These are phyloP conservation scores for Cetraspora pellucida DNA, from an alignment of 192 early-diverging fungal species.

Conservation along the genomic window DNA sequence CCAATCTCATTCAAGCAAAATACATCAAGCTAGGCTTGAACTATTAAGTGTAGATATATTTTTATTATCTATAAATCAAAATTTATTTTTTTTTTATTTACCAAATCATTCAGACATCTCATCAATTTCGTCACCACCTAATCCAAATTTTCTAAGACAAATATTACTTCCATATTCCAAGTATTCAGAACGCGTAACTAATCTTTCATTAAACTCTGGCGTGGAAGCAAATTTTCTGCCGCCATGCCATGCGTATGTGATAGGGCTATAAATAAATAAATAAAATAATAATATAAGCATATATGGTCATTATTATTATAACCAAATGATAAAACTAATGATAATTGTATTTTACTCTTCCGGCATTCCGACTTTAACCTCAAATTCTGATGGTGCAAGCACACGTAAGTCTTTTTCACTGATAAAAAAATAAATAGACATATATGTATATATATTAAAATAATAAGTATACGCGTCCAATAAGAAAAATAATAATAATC, in stretches of 20 bases:
- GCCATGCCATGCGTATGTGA: slow-evolving; percentile 62
- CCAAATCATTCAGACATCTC: neutral
- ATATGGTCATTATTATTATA: neutral
- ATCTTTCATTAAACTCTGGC: slow-evolving; percentile 46
- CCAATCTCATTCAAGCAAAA: too few relatives aligned
- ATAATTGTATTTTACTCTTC: slow-evolving; percentile 53
- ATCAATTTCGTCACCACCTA: slow-evolving; percentile 26
- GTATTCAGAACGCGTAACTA: slow-evolving; percentile 66
- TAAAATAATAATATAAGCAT: neutral
- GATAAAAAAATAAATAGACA: slow-evolving; percentile 8
- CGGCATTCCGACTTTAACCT: slow-evolving; percentile 57
- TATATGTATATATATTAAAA: slow-evolving; percentile 5
- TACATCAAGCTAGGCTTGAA: too few relatives aligned
- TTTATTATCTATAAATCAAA: too few relatives aligned
- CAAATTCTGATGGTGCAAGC: slow-evolving; percentile 57
- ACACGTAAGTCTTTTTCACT: slow-evolving; percentile 57
- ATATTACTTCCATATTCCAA: slow-evolving; percentile 61
- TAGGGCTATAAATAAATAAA: slow-evolving; percentile 47
- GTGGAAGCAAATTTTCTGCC: slow-evolving; percentile 46
- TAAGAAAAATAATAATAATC: neutral
- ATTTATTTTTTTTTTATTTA: too few relatives aligned
- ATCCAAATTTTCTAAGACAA: slow-evolving; percentile 54
- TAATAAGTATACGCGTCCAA: neutral
- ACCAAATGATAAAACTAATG: neutral
- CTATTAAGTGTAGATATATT: too few relatives aligned